phyloP scores from a whole-genome alignment of 2,329 filamentous ascomycete genomes.

The Colletotrichum godetiae region DNA sequence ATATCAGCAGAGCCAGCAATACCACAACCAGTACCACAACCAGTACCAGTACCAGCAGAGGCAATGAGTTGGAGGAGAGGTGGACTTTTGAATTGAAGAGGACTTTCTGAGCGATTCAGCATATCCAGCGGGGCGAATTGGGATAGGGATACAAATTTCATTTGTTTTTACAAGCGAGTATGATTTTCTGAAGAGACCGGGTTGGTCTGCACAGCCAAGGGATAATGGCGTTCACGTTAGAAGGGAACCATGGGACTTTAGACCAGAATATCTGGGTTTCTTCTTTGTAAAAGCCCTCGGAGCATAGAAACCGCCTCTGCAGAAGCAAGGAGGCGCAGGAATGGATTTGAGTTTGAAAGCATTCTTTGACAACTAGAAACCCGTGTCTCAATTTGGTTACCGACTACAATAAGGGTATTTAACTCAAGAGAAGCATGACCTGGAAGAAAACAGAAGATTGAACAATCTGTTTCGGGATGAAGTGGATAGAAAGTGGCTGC shows the following conservation, averaged over 20 bases:
- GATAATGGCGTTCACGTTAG: neutral
- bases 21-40: neutral
- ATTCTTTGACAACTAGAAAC: neutral
- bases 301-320: neutral
- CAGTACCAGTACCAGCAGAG: neutral
- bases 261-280: neutral
- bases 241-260: neutral
- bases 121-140: neutral
- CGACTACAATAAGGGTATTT: neutral
- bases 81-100: neutral
- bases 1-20: neutral
- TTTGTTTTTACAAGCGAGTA: neutral
- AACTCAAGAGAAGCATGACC: neutral
- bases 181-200: neutral
- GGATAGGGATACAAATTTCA: neutral
- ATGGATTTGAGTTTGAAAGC: neutral
- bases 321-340: neutral
- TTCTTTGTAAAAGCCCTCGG: neutral
- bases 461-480: too few species aligned
- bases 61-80: neutral
- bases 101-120: neutral
- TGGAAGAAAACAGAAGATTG: neutral
- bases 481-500: too few species aligned
- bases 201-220: neutral
- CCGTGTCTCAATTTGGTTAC: neutral